Conservation (phyloP, 768 basidiomycete species). For the Leccinum obscurum region DNA sequence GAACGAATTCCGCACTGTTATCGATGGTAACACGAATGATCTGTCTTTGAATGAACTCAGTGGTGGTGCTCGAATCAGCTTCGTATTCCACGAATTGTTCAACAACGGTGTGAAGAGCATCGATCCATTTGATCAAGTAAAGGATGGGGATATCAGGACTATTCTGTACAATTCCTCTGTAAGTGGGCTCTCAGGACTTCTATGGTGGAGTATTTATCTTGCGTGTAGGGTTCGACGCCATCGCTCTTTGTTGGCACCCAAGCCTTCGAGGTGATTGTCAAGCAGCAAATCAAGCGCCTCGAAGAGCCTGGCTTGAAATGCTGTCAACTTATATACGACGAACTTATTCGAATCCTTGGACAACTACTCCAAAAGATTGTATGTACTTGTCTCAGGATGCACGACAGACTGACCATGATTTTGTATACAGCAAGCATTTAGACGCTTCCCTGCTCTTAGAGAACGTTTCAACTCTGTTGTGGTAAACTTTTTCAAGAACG, state of each 20-base stretch:
- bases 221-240: constrained; percentile 83
- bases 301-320: constrained; percentile 95
- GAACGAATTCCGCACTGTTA: constrained; percentile 92
- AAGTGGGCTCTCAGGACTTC: constrained; percentile 31
- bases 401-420: constrained; percentile 2
- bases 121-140: constrained; percentile 98
- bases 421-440: constrained; percentile 79
- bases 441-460: constrained; percentile 92
- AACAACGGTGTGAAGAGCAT: constrained; percentile 95
- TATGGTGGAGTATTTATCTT: neutral
- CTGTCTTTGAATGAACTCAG: constrained; percentile 92
- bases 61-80: constrained; percentile 98
- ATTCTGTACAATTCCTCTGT: constrained; percentile 98
- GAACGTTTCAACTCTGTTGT: constrained; percentile 97
- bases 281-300: constrained; percentile 96
- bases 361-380: constrained; percentile 91
- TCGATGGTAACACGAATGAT: constrained; percentile 98
- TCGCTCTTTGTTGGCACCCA: constrained; percentile 95
- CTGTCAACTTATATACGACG: constrained; percentile 94
- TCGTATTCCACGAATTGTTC: constrained; percentile 98
- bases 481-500: constrained; percentile 92
- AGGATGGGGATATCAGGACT: constrained; percentile 96
- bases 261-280: constrained; percentile 98
- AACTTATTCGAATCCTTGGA: constrained; percentile 92
- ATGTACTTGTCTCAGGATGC: constrained; percentile 28